Base-by-base conservation (phyloP, 2,329 filamentous ascomycete genomes). In the Aspergillus sclerotialis region DNA sequence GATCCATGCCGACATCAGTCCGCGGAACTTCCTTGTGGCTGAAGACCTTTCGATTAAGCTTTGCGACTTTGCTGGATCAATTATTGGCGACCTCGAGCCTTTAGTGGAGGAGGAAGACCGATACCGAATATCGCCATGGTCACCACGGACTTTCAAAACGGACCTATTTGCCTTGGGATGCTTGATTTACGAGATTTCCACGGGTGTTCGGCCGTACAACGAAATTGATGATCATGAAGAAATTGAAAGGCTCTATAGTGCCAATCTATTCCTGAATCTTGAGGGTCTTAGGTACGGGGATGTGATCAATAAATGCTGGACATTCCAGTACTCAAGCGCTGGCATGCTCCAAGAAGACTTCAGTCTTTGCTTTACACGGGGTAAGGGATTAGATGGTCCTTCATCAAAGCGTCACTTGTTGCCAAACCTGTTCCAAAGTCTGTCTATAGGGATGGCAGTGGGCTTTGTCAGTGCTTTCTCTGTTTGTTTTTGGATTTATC, bases 151-250 rank as follows among this genome's bases (percentile, higher is more conserved):
- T n/a, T n/a, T n/a, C n/a, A n/a, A n/a, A n/a, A n/a, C n/a, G n/a
- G 41, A 44, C n/a, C 30, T 44, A 9, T 44, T 41, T 31, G 38
- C 41, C 6, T 28, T 44, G 18, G 41, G 41, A 7, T 44, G 36
- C 30, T 30, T 44, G 13, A 37, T 44, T 9, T 44, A 36, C 23
- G 41, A 44, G 23, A 38, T 41, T 19, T 28, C 26, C 15, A 34
- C 32, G 11, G 41, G 38, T 2, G 7, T 6, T 6, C 33, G 35
- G 9, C 41, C 41, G 11, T 41, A 39, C 24, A 21, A 35, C 16
- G 38, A 38, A 7, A 30, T 44, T 18, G 36, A 36, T 1, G 33
- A 42, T 28, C 5, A 10, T 1, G 36, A 44, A 2, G 30, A 35
- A 27, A 27, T 43, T 7, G 40, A 17, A 33, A 35, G 21, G 13